Conservation (phyloP, 2,329 filamentous ascomycete genomes). For the Cryphonectria parasitica region DNA sequence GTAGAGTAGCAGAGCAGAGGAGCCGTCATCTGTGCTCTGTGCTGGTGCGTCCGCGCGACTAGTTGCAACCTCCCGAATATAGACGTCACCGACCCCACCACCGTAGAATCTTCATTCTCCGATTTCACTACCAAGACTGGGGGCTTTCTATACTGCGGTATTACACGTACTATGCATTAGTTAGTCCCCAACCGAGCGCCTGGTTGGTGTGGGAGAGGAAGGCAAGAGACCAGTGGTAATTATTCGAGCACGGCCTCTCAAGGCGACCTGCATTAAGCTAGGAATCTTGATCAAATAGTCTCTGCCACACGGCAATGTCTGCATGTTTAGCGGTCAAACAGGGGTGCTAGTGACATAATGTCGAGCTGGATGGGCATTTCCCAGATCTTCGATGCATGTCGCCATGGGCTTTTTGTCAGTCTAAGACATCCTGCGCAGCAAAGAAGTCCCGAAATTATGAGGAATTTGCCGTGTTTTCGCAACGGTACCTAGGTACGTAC, state of each 20-base stretch:
- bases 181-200: neutral
- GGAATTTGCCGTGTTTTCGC: neutral
- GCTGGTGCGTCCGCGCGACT: neutral
- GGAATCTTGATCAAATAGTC: neutral
- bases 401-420: neutral
- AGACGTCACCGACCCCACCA: slow-evolving; percentile 8
- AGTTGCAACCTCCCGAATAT: neutral
- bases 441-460: neutral
- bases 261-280: neutral
- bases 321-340: neutral
- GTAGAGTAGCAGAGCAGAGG: too few relatives aligned
- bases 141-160: neutral
- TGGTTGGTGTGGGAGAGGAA: too few relatives aligned
- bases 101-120: neutral
- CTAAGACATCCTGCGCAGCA: neutral
- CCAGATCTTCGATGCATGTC: neutral
- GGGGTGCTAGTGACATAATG: neutral
- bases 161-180: neutral
- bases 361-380: neutral
- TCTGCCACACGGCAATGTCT: neutral
- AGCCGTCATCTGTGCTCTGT: neutral
- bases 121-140: neutral
- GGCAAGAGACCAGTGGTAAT: neutral
- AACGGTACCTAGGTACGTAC: neutral
- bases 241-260: neutral